Percentiles rank a stretch among this genome's conserved stretches.
These are phyloP conservation scores for Podospora tetraspora DNA, from an alignment of 495 filamentous ascomycete species.

Conservation along the genomic window DNA sequence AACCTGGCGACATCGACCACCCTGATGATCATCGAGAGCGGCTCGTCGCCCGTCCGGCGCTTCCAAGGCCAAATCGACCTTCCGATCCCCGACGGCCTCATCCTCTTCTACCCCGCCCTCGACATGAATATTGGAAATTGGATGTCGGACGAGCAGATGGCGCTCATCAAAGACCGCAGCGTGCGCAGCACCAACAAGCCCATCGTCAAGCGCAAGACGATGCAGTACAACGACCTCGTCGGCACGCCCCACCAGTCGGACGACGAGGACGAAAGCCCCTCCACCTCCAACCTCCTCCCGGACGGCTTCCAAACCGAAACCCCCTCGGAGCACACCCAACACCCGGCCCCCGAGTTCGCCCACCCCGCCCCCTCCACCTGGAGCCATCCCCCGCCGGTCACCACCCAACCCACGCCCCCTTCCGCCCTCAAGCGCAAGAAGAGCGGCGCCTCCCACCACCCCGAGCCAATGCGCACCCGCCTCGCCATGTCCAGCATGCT, in stretches of 20 bases:
- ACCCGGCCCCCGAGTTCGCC: conserved; percentile 41
- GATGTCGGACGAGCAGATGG: conserved; percentile 98
- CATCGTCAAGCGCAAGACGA: conserved; percentile 72
- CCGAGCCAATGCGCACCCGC: conserved; percentile 72
- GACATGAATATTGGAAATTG: conserved; percentile 98
- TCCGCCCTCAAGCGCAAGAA: conserved; percentile 17
- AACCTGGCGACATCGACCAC: conserved; percentile 79
- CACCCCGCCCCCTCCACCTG: conserved; percentile 36
- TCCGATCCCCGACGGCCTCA: conserved; percentile 71
- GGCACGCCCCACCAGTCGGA: conserved; percentile 64
- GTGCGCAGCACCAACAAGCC: conserved; percentile 69
- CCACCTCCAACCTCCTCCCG: conserved; percentile 13
- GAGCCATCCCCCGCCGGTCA: conserved; percentile 23
- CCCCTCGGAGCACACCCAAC: conserved; percentile 15
- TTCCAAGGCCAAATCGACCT: conserved; percentile 57
- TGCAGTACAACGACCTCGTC: conserved; percentile 49
- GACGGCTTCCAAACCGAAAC: neutral
- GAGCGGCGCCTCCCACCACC: conserved; percentile 40
- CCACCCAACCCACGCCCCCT: neutral
- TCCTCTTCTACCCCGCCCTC: conserved; percentile 82
- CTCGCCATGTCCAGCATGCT: conserved; percentile 94
- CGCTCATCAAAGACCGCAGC: conserved; percentile 78
- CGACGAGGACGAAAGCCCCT: conserved; percentile 48
- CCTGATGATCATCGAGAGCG: conserved; percentile 80
- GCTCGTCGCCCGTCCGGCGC: conserved; percentile 49